Evolutionary conservation across 345 rosid species (phyloP).

Genomic region (Tarenaya hassleriana): DNA sequence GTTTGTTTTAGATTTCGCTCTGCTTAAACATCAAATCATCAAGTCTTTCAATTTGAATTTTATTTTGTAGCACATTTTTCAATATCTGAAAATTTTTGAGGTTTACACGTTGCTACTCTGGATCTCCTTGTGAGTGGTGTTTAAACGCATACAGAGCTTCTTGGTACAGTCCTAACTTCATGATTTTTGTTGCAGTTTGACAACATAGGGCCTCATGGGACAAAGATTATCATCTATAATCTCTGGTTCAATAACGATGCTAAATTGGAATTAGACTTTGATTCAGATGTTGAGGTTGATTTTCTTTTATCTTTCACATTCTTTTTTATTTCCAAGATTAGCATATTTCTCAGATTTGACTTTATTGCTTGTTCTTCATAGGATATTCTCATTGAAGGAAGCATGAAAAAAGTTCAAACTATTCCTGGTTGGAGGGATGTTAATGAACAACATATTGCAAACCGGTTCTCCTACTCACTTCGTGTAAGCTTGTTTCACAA

Average conservation of each 20-base stretch:
- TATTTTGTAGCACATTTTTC: too few relatives aligned
- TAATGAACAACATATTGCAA: constrained; percentile 70
- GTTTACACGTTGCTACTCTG: too few relatives aligned
- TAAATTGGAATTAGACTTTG: constrained; percentile 70
- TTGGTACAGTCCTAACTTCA: too few relatives aligned
- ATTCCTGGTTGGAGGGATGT: constrained; percentile 34
- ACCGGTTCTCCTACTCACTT: constrained; percentile 57
- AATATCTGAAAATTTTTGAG: too few relatives aligned
- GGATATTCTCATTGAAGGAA: constrained; percentile 83
- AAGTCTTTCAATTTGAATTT: too few relatives aligned
- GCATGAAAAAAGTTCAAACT: constrained; percentile 34
- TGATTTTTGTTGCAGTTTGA: constrained; percentile 54
- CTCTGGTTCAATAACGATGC: constrained; percentile 69
- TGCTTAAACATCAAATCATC: too few relatives aligned
- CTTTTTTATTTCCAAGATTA: constrained; percentile 7
- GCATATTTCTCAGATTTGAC: constrained; percentile 16
- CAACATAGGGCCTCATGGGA: constrained; percentile 72
- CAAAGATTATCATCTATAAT: constrained; percentile 81
- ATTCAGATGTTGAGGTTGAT: constrained; percentile 54
- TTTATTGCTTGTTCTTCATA: constrained; percentile 23
- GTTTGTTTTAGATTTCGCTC: too few relatives aligned
- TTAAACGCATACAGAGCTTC: too few relatives aligned
- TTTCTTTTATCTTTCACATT: constrained; percentile 2
- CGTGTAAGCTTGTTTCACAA: constrained; percentile 51
- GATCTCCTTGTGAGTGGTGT: too few relatives aligned